phyloP scores from a whole-genome alignment of 805 yeast species.

The Metschnikowia cubensis region DNA sequence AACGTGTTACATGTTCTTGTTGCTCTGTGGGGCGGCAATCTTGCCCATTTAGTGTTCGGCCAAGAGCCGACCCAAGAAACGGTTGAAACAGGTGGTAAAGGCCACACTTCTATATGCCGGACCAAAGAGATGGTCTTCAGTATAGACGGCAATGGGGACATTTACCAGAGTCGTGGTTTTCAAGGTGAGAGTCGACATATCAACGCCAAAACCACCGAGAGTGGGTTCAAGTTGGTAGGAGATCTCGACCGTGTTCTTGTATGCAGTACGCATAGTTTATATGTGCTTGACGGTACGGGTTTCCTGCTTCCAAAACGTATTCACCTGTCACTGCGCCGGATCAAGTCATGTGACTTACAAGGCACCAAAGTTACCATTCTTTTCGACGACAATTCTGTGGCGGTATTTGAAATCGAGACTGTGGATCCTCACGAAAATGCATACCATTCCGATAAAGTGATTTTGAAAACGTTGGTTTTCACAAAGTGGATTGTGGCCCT shows the following conservation, averaged over 20 bases:
- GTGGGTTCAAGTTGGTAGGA: background rate
- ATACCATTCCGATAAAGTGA: slow-evolving; percentile 4
- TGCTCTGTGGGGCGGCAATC: slow-evolving; percentile 13
- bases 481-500: slow-evolving; percentile 6
- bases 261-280: background rate
- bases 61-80: background rate
- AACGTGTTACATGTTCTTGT: background rate
- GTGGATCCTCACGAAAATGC: background rate
- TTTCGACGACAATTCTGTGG: slow-evolving; percentile 7
- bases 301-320: slow-evolving; percentile 1
- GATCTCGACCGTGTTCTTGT: background rate
- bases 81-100: background rate
- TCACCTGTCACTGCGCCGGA: background rate
- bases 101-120: slow-evolving; percentile 2
- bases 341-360: background rate
- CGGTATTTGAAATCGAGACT: background rate
- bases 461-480: slow-evolving; percentile 4
- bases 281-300: background rate
- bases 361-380: slow-evolving; percentile 1
- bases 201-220: background rate
- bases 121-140: background rate
- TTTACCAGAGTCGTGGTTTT: background rate
- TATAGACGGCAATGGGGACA: background rate
- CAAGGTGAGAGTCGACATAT: background rate
- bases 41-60: slow-evolving; percentile 3